Evolutionary conservation across 306 rosid genomes (phyloP).

Genomic region (Corylus heterophylla): DNA sequence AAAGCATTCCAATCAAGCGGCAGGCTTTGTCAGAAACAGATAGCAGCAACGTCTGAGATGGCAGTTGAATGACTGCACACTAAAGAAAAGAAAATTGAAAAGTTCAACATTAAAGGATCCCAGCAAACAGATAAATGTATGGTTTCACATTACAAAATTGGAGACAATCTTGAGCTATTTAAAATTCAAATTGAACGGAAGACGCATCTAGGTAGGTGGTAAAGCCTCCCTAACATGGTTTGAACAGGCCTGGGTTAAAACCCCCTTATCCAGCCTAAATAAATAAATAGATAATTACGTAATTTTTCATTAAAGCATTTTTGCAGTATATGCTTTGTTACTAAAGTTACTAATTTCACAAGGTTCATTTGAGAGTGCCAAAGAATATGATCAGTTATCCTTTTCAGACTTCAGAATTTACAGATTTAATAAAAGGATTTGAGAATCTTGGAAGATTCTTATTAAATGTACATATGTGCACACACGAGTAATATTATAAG

Average conservation of each 20-base stretch:
- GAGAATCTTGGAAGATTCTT: not conserved
- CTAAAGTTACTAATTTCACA: not conserved
- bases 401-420: not conserved
- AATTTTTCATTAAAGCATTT: not conserved
- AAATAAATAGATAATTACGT: not conserved
- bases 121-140: slow-evolving; percentile 5
- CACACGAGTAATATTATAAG: too few relatives aligned
- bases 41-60: slow-evolving; percentile 90
- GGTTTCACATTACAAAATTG: not conserved
- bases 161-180: not conserved
- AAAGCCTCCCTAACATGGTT: not conserved
- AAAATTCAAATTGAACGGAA: not conserved
- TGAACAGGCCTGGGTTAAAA: not conserved
- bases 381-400: not conserved
- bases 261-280: not conserved
- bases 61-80: slow-evolving; percentile 98
- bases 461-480: not conserved
- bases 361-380: not conserved
- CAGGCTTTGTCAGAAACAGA: slow-evolving; percentile 91
- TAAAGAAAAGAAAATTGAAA: slow-evolving; percentile 39
- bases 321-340: not conserved
- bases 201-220: not conserved
- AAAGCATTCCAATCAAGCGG: slow-evolving; percentile 98
- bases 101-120: slow-evolving; percentile 13
- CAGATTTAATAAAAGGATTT: not conserved